Conservation (phyloP, 768 basidiomycete genomes). For the Phanerodontia chrysosporium region DNA sequence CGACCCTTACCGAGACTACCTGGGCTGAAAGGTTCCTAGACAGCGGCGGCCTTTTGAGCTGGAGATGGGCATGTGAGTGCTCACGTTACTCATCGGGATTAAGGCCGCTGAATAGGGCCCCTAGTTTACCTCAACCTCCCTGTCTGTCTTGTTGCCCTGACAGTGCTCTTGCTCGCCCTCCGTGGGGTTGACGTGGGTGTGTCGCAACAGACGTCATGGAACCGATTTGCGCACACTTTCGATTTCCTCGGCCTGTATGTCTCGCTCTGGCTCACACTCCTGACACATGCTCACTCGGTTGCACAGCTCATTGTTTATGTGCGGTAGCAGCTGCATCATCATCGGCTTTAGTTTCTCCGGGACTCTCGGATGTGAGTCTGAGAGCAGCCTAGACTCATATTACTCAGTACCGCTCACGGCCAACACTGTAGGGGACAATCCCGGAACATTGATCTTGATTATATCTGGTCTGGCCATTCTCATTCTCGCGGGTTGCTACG, state of each 20-base stretch:
- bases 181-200: slow-evolving; percentile 47
- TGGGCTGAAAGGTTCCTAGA: slow-evolving; percentile 7
- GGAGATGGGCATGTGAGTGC: slow-evolving; percentile 84
- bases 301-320: slow-evolving; percentile 66
- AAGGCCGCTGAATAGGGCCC: not conserved
- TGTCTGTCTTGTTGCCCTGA: slow-evolving; percentile 55
- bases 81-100: not conserved
- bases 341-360: slow-evolving; percentile 79
- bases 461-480: slow-evolving; percentile 51
- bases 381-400: not conserved
- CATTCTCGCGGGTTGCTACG: slow-evolving; percentile 60
- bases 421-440: slow-evolving; percentile 50
- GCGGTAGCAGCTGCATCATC: slow-evolving; percentile 67
- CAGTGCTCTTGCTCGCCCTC: slow-evolving; percentile 58
- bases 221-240: slow-evolving; percentile 48
- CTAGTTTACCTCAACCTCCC: slow-evolving; percentile 84
- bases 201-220: slow-evolving; percentile 52
- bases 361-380: slow-evolving; percentile 58
- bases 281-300: slow-evolving; percentile 13
- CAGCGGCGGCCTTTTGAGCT: slow-evolving; percentile 38
- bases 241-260: slow-evolving; percentile 80
- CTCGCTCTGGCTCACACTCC: slow-evolving; percentile 13
- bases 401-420: slow-evolving; percentile 3
- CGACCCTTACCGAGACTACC: not conserved
- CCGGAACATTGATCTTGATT: slow-evolving; percentile 59